Conservation (phyloP, 2,329 filamentous ascomycete genomes). For the Colletotrichum shisoi region DNA sequence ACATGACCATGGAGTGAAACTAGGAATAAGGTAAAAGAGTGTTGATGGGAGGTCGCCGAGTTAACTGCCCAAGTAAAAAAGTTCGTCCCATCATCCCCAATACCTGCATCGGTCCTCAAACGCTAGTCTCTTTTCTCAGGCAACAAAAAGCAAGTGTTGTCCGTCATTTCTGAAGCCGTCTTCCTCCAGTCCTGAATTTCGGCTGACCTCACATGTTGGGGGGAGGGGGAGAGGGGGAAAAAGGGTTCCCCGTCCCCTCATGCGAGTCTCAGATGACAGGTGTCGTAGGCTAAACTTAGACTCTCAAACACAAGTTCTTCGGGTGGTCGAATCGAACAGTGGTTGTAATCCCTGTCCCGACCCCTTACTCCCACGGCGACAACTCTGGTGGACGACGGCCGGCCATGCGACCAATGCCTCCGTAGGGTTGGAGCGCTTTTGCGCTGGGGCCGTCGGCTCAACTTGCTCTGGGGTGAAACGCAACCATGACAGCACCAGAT, state of each 20-base stretch:
- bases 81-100: not conserved
- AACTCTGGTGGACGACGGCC: not conserved
- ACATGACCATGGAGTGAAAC: not conserved
- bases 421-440: not conserved
- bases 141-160: not conserved
- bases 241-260: not conserved
- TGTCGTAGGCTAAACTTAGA: constrained; percentile 35
- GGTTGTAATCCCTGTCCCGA: not conserved
- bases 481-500: not conserved
- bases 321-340: constrained; percentile 9
- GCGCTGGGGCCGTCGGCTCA: constrained; percentile 14
- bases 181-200: constrained; percentile 5
- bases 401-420: constrained; percentile 18
- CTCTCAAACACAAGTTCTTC: constrained; percentile 25
- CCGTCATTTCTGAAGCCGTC: not conserved
- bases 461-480: constrained; percentile 29
- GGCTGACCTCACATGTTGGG: constrained; percentile 1
- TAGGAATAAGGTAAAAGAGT: not conserved
- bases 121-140: not conserved
- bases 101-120: not conserved
- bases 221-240: not conserved
- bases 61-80: not conserved
- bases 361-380: not conserved
- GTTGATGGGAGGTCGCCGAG: not conserved
- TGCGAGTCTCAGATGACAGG: constrained; percentile 35